A percentile compares a stretch with the other conserved stretches of the same genome.
phyloP scores from a whole-genome alignment of 768 basidiomycete genomes.

The Lactarius sanguifluus region DNA sequence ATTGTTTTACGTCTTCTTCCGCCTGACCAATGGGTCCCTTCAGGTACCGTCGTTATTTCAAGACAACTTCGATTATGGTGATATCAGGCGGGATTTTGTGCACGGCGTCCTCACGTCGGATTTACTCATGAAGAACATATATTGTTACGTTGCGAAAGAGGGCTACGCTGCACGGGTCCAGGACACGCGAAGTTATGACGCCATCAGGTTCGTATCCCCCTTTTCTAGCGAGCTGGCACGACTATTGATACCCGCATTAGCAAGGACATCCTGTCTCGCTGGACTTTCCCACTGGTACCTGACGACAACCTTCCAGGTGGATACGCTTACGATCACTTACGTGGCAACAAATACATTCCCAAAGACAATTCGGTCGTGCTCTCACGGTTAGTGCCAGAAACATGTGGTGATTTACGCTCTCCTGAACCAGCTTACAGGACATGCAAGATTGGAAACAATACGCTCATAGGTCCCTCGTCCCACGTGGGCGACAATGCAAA shows the following conservation, averaged over 20 bases:
- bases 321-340: slow-evolving; percentile 78
- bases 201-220: slow-evolving; percentile 60
- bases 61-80: slow-evolving; percentile 97
- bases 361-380: slow-evolving; percentile 74
- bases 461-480: slow-evolving; percentile 80
- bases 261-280: slow-evolving; percentile 89
- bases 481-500: slow-evolving; percentile 65
- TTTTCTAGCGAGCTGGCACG: background rate
- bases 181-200: slow-evolving; percentile 90
- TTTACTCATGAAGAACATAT: slow-evolving; percentile 90
- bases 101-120: slow-evolving; percentile 94
- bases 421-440: slow-evolving; percentile 50
- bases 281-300: slow-evolving; percentile 95
- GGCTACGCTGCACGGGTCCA: slow-evolving; percentile 92
- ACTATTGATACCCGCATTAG: slow-evolving; percentile 40
- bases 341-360: slow-evolving; percentile 88
- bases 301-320: slow-evolving; percentile 89
- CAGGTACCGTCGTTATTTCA: slow-evolving; percentile 95
- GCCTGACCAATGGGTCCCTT: background rate
- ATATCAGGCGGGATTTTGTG: slow-evolving; percentile 90
- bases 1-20: background rate
- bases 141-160: slow-evolving; percentile 84
- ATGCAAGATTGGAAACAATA: slow-evolving; percentile 76
- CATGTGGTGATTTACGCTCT: slow-evolving; percentile 11
- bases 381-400: slow-evolving; percentile 59